Evolutionary conservation across 2,329 filamentous ascomycete species (phyloP).

Genomic region (Penicillium sp.): DNA sequence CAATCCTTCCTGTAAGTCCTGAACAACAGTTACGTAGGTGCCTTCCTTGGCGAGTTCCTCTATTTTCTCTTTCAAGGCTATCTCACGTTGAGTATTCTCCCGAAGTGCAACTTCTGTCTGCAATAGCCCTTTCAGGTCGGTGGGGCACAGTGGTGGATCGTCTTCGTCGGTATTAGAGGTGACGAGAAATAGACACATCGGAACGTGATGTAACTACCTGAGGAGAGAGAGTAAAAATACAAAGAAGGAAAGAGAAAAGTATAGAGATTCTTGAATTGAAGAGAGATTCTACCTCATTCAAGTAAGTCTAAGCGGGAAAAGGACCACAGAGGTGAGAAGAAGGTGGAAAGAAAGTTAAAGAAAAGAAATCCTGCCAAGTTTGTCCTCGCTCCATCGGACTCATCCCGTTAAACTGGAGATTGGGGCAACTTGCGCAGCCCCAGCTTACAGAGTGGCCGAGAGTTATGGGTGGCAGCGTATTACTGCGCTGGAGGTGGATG

Average conservation of each 20-base stretch:
- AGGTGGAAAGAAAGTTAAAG: too few species aligned
- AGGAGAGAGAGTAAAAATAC: too few species aligned
- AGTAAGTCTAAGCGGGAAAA: too few species aligned
- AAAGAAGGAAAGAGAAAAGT: too few species aligned
- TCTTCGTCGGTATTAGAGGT: neutral
- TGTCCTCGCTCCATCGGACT: neutral
- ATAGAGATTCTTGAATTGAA: too few species aligned
- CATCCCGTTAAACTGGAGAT: neutral
- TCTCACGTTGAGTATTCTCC: neutral
- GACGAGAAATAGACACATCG: too few species aligned
- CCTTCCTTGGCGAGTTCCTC: neutral
- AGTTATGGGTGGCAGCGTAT: neutral
- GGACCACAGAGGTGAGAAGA: too few species aligned
- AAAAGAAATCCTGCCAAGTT: too few species aligned
- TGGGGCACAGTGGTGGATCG: neutral
- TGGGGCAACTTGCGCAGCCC: neutral
- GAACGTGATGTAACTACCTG: too few species aligned
- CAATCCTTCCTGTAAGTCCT: neutral
- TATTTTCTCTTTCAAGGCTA: neutral
- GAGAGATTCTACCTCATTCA: too few species aligned
- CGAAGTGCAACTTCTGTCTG: neutral
- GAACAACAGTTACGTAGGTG: neutral
- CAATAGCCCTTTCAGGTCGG: neutral
- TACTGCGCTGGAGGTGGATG: neutral
- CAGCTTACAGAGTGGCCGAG: neutral